phyloP scores from a whole-genome alignment of 768 basidiomycete species.

The Lanmaoa rubissima region DNA sequence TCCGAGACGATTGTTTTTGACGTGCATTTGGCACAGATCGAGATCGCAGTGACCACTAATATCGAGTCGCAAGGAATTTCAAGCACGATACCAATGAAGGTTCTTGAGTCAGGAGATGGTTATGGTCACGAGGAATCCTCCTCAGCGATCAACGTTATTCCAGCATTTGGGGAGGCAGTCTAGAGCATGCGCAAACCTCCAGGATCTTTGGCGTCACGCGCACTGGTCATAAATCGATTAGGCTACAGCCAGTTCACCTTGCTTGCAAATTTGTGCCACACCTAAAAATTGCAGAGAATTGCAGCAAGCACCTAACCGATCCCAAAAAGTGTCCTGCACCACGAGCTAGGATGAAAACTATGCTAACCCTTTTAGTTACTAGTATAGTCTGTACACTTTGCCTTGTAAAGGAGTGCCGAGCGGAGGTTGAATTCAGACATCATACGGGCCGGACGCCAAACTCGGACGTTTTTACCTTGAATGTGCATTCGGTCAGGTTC shows the following conservation, averaged over 20 bases:
- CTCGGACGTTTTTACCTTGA: not conserved
- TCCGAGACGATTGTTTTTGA: not conserved
- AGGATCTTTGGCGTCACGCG: too few species aligned
- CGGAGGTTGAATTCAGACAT: too few species aligned
- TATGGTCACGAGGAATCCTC: not conserved
- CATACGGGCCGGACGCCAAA: not conserved
- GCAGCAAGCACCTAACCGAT: too few species aligned
- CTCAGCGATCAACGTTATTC: not conserved
- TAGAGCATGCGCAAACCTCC: not conserved
- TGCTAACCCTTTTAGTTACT: too few species aligned
- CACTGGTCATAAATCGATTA: not conserved
- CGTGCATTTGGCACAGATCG: not conserved
- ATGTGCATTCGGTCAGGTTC: too few species aligned
- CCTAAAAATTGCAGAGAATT: too few species aligned
- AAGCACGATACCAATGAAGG: not conserved
- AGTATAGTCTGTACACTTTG: too few species aligned
- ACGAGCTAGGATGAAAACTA: too few species aligned
- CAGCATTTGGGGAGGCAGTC: not conserved
- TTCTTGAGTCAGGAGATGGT: not conserved
- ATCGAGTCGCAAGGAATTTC: not conserved
- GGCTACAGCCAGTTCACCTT: not conserved
- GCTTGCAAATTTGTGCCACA: too few species aligned
- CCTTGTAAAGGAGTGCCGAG: too few species aligned
- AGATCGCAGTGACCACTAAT: not conserved
- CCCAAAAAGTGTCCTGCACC: too few species aligned